phyloP scores from a whole-genome alignment of 495 filamentous ascomycete genomes.

The Cryomyces minteri region DNA sequence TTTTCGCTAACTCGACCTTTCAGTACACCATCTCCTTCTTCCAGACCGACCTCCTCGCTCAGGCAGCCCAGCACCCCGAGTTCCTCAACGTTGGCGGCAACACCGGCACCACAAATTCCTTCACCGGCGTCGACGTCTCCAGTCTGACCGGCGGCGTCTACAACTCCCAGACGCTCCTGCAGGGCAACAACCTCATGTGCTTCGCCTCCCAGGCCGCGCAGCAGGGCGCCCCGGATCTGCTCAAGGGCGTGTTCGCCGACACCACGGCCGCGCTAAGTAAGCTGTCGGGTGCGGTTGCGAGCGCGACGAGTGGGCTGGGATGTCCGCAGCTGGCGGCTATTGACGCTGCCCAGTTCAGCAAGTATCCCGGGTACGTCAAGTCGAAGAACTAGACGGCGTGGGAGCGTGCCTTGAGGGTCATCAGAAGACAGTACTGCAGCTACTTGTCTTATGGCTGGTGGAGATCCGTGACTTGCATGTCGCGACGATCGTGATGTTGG shows the following conservation, averaged over 20 bases:
- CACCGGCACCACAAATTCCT: constrained; percentile 34
- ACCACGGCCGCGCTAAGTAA: not conserved
- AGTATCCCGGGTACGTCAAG: constrained; percentile 2
- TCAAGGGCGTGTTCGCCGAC: not conserved
- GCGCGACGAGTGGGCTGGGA: not conserved
- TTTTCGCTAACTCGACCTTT: too few species aligned
- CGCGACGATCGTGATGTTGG: too few species aligned
- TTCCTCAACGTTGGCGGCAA: constrained; percentile 35
- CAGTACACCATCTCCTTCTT: constrained; percentile 25
- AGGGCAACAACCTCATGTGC: constrained; percentile 13
- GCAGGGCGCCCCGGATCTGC: constrained; percentile 2
- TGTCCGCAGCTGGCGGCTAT: constrained; percentile 1
- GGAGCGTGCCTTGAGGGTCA: too few species aligned
- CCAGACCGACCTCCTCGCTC: constrained; percentile 18
- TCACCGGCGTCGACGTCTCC: constrained; percentile 29
- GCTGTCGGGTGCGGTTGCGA: not conserved
- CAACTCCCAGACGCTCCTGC: constrained; percentile 8
- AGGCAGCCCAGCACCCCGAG: constrained; percentile 10
- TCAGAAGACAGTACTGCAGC: too few species aligned
- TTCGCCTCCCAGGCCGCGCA: constrained; percentile 9
- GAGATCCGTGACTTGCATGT: too few species aligned
- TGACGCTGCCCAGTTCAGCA: not conserved
- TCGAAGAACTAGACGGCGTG: not conserved
- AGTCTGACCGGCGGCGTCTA: constrained; percentile 25
- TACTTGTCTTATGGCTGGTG: too few species aligned